Evolutionary conservation across 257 asterid genomes (phyloP).

Genomic region (Nicotiana tabacum): DNA sequence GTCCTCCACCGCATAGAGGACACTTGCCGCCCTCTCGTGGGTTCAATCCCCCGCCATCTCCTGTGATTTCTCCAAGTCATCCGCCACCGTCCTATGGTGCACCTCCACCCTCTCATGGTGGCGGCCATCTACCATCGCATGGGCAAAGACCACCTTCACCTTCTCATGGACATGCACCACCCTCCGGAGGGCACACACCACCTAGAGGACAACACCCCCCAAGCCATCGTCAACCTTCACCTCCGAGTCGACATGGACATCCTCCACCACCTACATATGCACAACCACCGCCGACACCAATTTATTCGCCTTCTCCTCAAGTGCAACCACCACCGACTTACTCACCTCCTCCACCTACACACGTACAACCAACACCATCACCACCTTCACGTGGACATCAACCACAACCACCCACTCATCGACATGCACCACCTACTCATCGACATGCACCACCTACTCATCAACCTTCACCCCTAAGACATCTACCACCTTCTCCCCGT

Average conservation of each 20-base stretch:
- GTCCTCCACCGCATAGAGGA: neutral
- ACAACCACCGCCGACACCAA: constrained; percentile 8
- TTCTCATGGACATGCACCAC: neutral
- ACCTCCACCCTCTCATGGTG: constrained; percentile 7
- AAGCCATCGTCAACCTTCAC: neutral
- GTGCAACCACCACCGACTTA: neutral
- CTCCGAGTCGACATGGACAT: constrained; percentile 3
- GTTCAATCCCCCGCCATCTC: neutral
- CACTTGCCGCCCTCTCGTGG: constrained; percentile 11
- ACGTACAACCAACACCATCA: neutral
- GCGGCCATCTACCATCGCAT: neutral
- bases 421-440: neutral
- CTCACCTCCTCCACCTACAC: neutral
- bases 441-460: constrained; percentile 4
- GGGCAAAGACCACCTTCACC: constrained; percentile 5
- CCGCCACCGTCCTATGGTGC: neutral
- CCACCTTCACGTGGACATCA: neutral
- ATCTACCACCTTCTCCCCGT: neutral
- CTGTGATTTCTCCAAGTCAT: neutral
- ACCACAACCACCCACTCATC: constrained; percentile 14
- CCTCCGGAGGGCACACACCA: neutral
- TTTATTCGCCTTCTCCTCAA: neutral
- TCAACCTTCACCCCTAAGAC: neutral
- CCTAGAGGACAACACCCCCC: neutral
- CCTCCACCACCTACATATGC: neutral